A percentile compares a stretch with the other conserved stretches of the same genome.
phyloP scores from a whole-genome alignment of 78 protist species.

The Paratrimastix pyriformis region DNA sequence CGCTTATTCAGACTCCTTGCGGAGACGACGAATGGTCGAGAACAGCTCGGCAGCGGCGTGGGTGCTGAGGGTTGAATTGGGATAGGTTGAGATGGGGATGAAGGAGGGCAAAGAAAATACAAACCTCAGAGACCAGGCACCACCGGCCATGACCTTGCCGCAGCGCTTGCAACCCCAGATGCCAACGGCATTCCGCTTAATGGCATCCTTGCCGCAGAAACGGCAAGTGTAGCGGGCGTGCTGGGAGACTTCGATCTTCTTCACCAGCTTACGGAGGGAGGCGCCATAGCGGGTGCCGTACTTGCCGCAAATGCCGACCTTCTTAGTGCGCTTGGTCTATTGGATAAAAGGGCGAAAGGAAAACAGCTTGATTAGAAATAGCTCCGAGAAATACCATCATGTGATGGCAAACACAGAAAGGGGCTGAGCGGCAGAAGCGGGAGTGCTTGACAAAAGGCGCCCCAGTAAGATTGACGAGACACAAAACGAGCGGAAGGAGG shows the following conservation, averaged over 20 bases:
- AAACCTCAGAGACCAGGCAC: slow-evolving; percentile 83
- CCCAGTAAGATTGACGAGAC: no score
- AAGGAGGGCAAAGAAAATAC: neutral
- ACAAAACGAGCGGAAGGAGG: no score
- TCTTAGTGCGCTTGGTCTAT: slow-evolving; percentile 91
- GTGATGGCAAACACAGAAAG: no score
- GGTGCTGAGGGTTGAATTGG: no score
- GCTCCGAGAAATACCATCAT: no score
- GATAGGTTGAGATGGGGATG: neutral
- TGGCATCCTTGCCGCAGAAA: slow-evolving; percentile 84
- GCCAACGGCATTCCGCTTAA: slow-evolving; percentile 84
- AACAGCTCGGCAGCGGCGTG: slow-evolving; percentile 12
- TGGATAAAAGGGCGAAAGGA: no score
- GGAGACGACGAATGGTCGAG: slow-evolving; percentile 30
- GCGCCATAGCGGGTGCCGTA: slow-evolving; percentile 98
- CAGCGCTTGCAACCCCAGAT: slow-evolving; percentile 93
- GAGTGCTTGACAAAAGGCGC: no score
- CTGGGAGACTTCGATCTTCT: slow-evolving; percentile 87
- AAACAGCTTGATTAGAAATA: no score
- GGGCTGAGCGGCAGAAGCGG: no score
- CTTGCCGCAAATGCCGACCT: slow-evolving; percentile 94
- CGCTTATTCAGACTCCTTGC: slow-evolving; percentile 17
- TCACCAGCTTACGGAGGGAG: slow-evolving; percentile 80
- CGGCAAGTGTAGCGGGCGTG: slow-evolving; percentile 80
- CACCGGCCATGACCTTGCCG: slow-evolving; percentile 85